These are phyloP conservation scores for Penstemon newberryi DNA, from an alignment of 257 asterid genomes.

Conservation along the genomic window DNA sequence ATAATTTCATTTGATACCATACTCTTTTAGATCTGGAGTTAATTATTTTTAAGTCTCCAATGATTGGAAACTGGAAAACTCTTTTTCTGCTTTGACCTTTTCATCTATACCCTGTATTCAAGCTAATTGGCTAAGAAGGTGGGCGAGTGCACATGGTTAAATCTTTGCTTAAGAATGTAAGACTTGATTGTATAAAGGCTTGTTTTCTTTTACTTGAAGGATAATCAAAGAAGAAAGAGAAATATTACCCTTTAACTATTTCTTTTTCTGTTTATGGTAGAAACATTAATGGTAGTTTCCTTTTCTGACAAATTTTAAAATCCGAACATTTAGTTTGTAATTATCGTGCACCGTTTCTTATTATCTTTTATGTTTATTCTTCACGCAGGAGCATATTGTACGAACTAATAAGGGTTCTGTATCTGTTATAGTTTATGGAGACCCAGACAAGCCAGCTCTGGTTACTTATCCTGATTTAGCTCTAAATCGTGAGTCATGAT, in stretches of 20 bases:
- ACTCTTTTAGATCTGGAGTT: slow-evolving; percentile 35
- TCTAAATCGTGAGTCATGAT: slow-evolving; percentile 73
- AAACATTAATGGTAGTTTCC: slow-evolving; percentile 22
- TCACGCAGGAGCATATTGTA: slow-evolving; percentile 75
- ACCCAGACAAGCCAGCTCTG: slow-evolving; percentile 89
- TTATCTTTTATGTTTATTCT: slow-evolving; percentile 22
- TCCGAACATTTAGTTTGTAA: slow-evolving; percentile 5
- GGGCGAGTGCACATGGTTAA: slow-evolving; percentile 35
- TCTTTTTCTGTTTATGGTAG: slow-evolving; percentile 19
- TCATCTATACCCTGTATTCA: slow-evolving; percentile 20
- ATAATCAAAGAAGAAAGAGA: slow-evolving; percentile 28
- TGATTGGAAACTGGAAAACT: slow-evolving; percentile 35
- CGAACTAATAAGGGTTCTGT: slow-evolving; percentile 75
- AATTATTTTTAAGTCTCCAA: slow-evolving; percentile 27
- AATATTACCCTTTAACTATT: slow-evolving; percentile 25
- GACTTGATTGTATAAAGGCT: slow-evolving; percentile 13
- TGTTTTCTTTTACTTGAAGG: slow-evolving; percentile 40
- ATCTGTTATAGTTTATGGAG: slow-evolving; percentile 85
- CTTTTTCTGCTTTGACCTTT: slow-evolving; percentile 30
- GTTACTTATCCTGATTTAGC: slow-evolving; percentile 96
- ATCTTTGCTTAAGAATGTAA: slow-evolving; percentile 1
- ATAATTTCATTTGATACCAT: slow-evolving; percentile 18
- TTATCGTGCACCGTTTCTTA: slow-evolving; percentile 27
- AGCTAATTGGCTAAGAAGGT: slow-evolving; percentile 31
- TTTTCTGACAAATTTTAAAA: slow-evolving; percentile 6